phyloP scores from a whole-genome alignment of 352 stramenopile genomes.

The Pythium dissimile region DNA sequence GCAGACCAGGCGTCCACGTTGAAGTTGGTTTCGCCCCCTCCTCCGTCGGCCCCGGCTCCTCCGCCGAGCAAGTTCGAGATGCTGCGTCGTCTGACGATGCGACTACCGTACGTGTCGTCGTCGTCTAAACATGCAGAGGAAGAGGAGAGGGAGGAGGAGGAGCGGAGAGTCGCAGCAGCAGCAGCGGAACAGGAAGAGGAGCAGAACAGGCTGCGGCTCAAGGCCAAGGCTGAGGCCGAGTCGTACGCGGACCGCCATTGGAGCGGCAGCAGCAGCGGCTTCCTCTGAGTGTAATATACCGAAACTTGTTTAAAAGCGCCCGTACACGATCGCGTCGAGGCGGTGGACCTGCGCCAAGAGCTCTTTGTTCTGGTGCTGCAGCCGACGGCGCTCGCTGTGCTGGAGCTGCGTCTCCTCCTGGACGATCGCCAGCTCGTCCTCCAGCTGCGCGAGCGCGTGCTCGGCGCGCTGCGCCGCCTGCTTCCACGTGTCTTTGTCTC shows the following conservation, averaged over 20 bases:
- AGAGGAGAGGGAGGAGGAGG: neutral
- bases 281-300: neutral
- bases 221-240: constrained; percentile 21
- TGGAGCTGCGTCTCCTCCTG: constrained; percentile 66
- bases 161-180: neutral
- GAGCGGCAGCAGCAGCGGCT: constrained; percentile 35
- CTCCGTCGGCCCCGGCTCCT: neutral
- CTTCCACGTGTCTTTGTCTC: constrained; percentile 60
- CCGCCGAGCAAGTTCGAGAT: constrained; percentile 14
- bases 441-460: constrained; percentile 37
- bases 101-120: neutral
- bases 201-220: neutral
- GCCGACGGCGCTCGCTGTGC: constrained; percentile 42
- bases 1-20: no score
- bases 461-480: constrained; percentile 45
- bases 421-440: constrained; percentile 60
- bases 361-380: constrained; percentile 74
- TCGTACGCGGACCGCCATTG: constrained; percentile 34
- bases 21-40: no score
- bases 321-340: constrained; percentile 73
- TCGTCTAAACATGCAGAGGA: neutral
- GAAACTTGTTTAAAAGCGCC: constrained; percentile 64
- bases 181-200: neutral
- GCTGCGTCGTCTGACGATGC: constrained; percentile 16
- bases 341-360: constrained; percentile 68